A percentile compares a stretch with the other conserved stretches of the same genome.
Evolutionary conservation across 2,329 filamentous ascomycete species (phyloP).

Genomic region (Paracorniculantispora psalliotae): DNA sequence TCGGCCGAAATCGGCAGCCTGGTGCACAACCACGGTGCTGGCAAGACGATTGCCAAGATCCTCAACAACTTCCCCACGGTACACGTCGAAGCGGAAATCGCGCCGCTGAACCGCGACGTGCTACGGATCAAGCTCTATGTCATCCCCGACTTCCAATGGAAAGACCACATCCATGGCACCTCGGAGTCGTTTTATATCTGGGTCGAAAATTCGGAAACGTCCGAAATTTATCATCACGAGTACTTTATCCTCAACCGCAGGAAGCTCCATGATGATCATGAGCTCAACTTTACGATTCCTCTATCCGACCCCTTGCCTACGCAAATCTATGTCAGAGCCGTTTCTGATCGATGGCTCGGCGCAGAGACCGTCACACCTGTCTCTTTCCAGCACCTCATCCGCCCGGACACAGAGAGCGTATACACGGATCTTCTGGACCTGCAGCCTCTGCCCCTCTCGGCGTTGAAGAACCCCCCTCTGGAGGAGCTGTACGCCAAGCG

Average conservation of each 20-base stretch:
- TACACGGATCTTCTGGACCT: constrained; percentile 92
- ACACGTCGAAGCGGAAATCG: constrained; percentile 87
- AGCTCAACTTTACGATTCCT: constrained; percentile 96
- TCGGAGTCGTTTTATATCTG: constrained; percentile 98
- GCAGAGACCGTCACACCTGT: constrained; percentile 93
- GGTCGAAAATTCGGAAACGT: constrained; percentile 97
- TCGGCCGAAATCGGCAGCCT: constrained; percentile 81
- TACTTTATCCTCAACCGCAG: constrained; percentile 88
- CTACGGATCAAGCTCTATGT: constrained; percentile 83
- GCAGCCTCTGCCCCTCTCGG: constrained; percentile 81
- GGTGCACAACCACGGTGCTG: constrained; percentile 87
- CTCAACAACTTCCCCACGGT: constrained; percentile 90
- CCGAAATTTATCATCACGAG: constrained; percentile 96
- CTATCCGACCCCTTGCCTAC: constrained; percentile 87
- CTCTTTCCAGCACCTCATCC: constrained; percentile 95
- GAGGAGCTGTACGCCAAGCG: constrained; percentile 85
- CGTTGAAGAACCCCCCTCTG: constrained; percentile 78
- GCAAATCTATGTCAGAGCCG: constrained; percentile 91
- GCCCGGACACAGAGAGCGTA: constrained; percentile 93
- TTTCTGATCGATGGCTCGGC: constrained; percentile 94
- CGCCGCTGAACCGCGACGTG: constrained; percentile 90
- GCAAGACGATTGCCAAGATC: constrained; percentile 72
- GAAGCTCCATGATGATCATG: constrained; percentile 93
- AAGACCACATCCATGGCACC: constrained; percentile 85
- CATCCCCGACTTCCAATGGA: constrained; percentile 89